phyloP scores from a whole-genome alignment of 805 yeast species.

The Suhomyces sp. region DNA sequence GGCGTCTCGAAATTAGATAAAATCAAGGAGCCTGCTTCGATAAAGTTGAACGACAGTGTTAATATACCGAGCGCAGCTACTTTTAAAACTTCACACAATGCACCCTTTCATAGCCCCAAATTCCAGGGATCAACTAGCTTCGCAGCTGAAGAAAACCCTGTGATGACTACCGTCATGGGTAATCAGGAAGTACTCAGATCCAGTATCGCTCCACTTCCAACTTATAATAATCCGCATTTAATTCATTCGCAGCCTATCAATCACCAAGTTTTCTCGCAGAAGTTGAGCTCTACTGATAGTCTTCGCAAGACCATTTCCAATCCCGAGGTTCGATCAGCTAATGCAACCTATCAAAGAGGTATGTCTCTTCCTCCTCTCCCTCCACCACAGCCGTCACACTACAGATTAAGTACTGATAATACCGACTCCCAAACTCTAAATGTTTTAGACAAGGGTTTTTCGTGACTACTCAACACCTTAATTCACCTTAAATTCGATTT shows the following conservation, averaged over 20 bases:
- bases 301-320: neutral
- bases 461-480: neutral
- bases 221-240: neutral
- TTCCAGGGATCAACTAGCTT: neutral
- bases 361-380: constrained; percentile 4
- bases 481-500: neutral
- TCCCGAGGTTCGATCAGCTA: neutral
- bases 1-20: neutral
- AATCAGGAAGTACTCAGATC: neutral
- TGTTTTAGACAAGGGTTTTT: constrained; percentile 18
- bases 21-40: neutral
- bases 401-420: constrained; percentile 7
- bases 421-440: constrained; percentile 14
- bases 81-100: too few species aligned
- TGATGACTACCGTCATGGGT: neutral
- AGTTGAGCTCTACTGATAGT: neutral
- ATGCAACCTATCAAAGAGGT: neutral
- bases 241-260: neutral
- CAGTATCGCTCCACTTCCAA: neutral
- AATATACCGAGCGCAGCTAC: neutral
- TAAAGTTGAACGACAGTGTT: neutral
- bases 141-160: neutral
- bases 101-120: neutral
- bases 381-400: constrained; percentile 2
- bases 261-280: neutral